Evolutionary conservation across 1,139 yeast species (phyloP).

Genomic region (Candida tunisiensis): DNA sequence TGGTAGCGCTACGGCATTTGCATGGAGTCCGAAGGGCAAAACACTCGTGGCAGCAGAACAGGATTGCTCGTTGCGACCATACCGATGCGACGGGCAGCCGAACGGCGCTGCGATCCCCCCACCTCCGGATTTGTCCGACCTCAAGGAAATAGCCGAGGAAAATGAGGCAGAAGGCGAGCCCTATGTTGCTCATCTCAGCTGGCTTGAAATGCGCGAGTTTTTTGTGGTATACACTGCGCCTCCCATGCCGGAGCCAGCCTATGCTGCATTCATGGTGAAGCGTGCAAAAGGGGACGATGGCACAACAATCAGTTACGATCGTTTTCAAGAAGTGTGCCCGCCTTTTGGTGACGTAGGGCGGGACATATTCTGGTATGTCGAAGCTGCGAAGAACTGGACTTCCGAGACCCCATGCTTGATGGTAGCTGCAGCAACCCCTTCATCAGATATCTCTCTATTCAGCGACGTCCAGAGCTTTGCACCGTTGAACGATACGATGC

Average conservation of each 20-base stretch:
- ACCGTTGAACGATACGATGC: slow-evolving; percentile 47
- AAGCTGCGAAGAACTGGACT: slow-evolving; percentile 29
- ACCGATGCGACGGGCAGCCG: too few species aligned
- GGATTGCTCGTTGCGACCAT: too few species aligned
- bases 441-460: slow-evolving; percentile 40
- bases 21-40: too few species aligned
- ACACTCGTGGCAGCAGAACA: too few species aligned
- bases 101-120: too few species aligned
- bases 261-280: not conserved
- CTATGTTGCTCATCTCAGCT: too few species aligned
- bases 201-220: slow-evolving; percentile 4
- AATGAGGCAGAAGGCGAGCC: too few species aligned
- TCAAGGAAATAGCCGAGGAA: too few species aligned
- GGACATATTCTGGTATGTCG: slow-evolving; percentile 30
- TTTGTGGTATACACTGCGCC: slow-evolving; percentile 12
- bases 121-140: too few species aligned
- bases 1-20: too few species aligned
- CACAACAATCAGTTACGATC: slow-evolving; percentile 6
- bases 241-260: slow-evolving; percentile 1
- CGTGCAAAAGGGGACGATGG: not conserved
- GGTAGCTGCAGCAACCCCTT: slow-evolving; percentile 40
- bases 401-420: slow-evolving; percentile 17
- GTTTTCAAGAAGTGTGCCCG: slow-evolving; percentile 35
- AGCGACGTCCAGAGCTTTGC: slow-evolving; percentile 19
- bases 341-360: slow-evolving; percentile 41